Base-by-base conservation (phyloP, 352 stramenopile species). In the Pythium oligandrum region DNA sequence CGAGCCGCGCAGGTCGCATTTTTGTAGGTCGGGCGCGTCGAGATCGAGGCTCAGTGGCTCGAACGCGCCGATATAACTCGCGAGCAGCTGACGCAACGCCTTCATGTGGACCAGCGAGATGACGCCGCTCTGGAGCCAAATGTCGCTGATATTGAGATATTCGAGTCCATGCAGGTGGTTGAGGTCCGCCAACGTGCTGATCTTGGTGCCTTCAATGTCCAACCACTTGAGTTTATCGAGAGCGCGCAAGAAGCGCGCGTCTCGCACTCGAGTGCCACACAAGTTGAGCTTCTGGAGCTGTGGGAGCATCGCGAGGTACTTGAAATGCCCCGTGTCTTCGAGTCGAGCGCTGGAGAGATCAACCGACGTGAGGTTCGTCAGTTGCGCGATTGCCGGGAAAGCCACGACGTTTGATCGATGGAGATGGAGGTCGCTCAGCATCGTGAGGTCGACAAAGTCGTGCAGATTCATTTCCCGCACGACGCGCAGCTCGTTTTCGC, bases 261-360 rank as follows among this genome's bases (percentile, higher is more conserved):
- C 54, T 31, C 56, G 56, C 7, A 63, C 8, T 5, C 56, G 56
- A 17, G 56, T 50, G 49, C 57, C 56, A 32, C 56, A 78, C 32
- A 87, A 47, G 47, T 77, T 70, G 26, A 87, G 53, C 51, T 79
- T 82, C 43, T 76, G 55, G 37, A 87, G 58, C 48, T 77, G 70
- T 32, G 64, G 42, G 17, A 87, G 67, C 26, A 61, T 54, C 30
- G 58, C 61, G 0, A 87, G 35, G 7, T 76, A 71, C 31, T 64
- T 48, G 38, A 84, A 57, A 40, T 87, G 71, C 49, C 75, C 66
- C 32, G 76, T 64, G 47, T 87, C 70, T 6, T 81, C 76, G 8
- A 87, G 64, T 33, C 66, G 64, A 11, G 64, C 73, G 37, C 44
- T 54, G 33, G 56, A 57, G 44, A 63, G 53, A 35, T 63, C 56